A percentile compares a stretch with the other conserved stretches of the same genome.
Evolutionary conservation across 306 rosid genomes (phyloP).

Genomic region (Cucumis cinereus): DNA sequence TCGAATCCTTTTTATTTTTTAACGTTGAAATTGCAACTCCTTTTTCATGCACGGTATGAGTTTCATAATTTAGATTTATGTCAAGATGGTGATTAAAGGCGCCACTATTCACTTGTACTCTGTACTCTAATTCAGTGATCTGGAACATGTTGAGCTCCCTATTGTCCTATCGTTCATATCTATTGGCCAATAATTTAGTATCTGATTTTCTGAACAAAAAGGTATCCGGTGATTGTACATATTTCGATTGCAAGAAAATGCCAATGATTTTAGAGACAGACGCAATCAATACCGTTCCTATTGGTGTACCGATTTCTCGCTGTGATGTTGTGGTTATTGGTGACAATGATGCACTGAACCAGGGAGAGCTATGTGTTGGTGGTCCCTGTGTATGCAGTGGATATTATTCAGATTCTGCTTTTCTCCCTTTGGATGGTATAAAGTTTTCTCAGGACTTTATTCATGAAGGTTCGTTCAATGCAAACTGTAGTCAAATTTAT

Average conservation of each 20-base stretch:
- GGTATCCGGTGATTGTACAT: conserved; percentile 94
- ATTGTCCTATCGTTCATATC: not conserved
- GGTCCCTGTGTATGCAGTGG: conserved; percentile 68
- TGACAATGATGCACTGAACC: conserved; percentile 32
- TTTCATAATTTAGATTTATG: not conserved
- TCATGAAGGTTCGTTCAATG: conserved; percentile 18
- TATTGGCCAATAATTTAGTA: conserved; percentile 6
- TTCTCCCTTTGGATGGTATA: conserved; percentile 20
- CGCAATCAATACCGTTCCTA: conserved; percentile 54
- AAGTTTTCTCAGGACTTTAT: conserved; percentile 24
- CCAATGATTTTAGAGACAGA: conserved; percentile 53
- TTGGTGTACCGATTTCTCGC: conserved; percentile 66
- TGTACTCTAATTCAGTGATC: not conserved
- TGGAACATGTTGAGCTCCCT: not conserved
- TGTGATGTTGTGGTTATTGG: conserved; percentile 56
- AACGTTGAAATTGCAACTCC: not conserved
- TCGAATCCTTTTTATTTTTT: not conserved
- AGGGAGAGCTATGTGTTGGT: conserved; percentile 70
- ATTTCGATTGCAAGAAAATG: conserved; percentile 90
- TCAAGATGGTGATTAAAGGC: not conserved
- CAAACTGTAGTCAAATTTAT: conserved; percentile 22
- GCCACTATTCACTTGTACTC: not conserved
- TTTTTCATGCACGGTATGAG: not conserved
- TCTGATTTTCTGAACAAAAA: conserved; percentile 16
- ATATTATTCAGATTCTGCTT: conserved; percentile 36